phyloP scores from a whole-genome alignment of 768 basidiomycete genomes.

The Calocybe cyanea region DNA sequence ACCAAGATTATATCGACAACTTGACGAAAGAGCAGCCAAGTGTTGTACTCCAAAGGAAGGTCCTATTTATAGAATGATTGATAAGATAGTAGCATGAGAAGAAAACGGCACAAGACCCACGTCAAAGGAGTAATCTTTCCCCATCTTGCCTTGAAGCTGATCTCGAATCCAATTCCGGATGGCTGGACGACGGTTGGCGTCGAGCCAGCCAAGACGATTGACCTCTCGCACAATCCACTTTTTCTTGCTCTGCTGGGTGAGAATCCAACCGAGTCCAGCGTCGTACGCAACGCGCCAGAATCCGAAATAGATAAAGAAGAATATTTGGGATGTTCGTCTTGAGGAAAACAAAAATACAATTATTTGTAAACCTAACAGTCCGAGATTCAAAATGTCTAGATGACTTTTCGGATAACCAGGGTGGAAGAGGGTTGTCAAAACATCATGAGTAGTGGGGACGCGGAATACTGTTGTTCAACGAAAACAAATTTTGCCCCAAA shows the following conservation, averaged over 20 bases:
- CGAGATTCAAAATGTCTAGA: slow-evolving; percentile 82
- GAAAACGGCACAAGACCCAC: slow-evolving; percentile 26
- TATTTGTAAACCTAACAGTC: slow-evolving; percentile 72
- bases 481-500: background rate
- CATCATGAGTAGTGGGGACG: slow-evolving; percentile 90
- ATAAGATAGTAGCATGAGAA: slow-evolving; percentile 3
- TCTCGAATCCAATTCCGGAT: slow-evolving; percentile 80
- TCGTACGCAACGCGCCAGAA: slow-evolving; percentile 95
- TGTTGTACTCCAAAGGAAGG: slow-evolving; percentile 90
- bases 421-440: slow-evolving; percentile 80
- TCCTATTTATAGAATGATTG: slow-evolving; percentile 42
- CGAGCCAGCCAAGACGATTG: slow-evolving; percentile 84
- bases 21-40: slow-evolving; percentile 95
- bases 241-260: slow-evolving; percentile 94
- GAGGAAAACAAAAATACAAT: slow-evolving; percentile 69
- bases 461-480: slow-evolving; percentile 67
- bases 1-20: slow-evolving; percentile 94
- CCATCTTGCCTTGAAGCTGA: slow-evolving; percentile 91
- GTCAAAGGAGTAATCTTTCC: slow-evolving; percentile 89
- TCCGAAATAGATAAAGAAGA: slow-evolving; percentile 88
- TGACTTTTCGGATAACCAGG: slow-evolving; percentile 84
- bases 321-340: slow-evolving; percentile 45
- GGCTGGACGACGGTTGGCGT: slow-evolving; percentile 56
- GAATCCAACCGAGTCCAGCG: slow-evolving; percentile 87
- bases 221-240: slow-evolving; percentile 89